Evolutionary conservation across 805 yeast species (phyloP).

Genomic region (Candida xyloterini): DNA sequence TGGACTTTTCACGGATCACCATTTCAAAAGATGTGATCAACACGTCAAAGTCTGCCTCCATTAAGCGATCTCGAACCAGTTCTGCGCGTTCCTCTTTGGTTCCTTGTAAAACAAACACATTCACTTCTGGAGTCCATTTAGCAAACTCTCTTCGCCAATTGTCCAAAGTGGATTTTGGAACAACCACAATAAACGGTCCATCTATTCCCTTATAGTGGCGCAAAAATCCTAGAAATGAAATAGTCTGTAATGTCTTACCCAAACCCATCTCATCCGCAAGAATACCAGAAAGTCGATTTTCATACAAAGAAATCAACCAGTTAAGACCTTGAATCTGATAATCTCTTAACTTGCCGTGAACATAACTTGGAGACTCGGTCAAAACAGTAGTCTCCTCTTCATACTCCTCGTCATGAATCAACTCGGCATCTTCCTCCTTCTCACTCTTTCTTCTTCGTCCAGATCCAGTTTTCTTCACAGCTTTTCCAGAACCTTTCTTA

Average conservation of each 20-base stretch:
- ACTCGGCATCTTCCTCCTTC: constrained; percentile 93
- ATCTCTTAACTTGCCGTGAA: constrained; percentile 78
- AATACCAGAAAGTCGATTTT: constrained; percentile 86
- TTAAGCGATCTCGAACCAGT: constrained; percentile 54
- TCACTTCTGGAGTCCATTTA: constrained; percentile 95
- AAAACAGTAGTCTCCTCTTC: constrained; percentile 66
- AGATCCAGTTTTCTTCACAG: constrained; percentile 18
- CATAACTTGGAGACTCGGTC: constrained; percentile 78
- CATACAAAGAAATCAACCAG: constrained; percentile 88
- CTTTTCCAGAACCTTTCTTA: constrained; percentile 38
- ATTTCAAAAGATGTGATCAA: constrained; percentile 89
- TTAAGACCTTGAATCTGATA: constrained; percentile 94
- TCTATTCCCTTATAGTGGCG: constrained; percentile 73
- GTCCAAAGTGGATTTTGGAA: constrained; percentile 93
- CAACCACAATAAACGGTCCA: constrained; percentile 90
- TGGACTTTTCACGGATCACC: constrained; percentile 84
- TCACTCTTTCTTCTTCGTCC: constrained; percentile 81
- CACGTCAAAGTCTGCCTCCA: constrained; percentile 83
- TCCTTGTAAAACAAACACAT: constrained; percentile 83
- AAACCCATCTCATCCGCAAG: constrained; percentile 98
- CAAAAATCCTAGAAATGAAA: constrained; percentile 84
- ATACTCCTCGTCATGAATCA: constrained; percentile 75
- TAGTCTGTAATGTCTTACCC: constrained; percentile 94
- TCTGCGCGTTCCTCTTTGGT: constrained; percentile 73
- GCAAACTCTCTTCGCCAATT: constrained; percentile 95